Percentiles rank a stretch among this genome's conserved stretches.
phyloP scores from a whole-genome alignment of 306 rosid species.

The Styphnolobium japonicum region DNA sequence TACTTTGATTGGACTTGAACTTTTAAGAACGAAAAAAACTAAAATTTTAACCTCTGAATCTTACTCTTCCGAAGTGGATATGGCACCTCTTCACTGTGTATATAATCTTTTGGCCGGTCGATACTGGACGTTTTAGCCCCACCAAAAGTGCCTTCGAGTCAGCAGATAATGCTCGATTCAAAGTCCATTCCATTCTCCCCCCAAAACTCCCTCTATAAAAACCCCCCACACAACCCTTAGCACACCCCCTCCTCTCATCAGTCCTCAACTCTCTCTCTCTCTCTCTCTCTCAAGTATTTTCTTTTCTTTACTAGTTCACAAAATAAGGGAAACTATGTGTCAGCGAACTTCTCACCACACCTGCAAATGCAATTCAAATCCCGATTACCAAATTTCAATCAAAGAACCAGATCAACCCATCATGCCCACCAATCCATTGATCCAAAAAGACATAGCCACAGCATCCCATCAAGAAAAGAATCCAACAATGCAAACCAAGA shows the following conservation, averaged over 20 bases:
- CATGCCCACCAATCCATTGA: constrained; percentile 32
- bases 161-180: neutral
- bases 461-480: constrained; percentile 6
- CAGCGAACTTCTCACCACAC: neutral
- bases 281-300: neutral
- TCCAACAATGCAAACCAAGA: constrained; percentile 7
- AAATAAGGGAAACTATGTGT: constrained; percentile 12
- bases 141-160: constrained; percentile 26
- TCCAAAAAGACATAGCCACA: constrained; percentile 26
- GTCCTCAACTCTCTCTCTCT: neutral
- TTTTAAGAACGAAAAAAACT: neutral
- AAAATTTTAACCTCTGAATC: constrained; percentile 3
- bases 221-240: neutral
- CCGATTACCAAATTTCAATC: constrained; percentile 5
- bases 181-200: neutral
- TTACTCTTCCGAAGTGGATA: constrained; percentile 20
- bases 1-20: constrained; percentile 15
- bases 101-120: constrained; percentile 25
- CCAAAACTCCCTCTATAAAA: constrained; percentile 38
- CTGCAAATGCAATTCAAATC: constrained; percentile 8
- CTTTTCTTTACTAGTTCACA: neutral
- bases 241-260: neutral
- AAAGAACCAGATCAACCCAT: neutral
- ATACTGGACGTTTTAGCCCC: neutral
- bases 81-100: constrained; percentile 16